phyloP scores from a whole-genome alignment of 2,329 filamentous ascomycete genomes.

The Paracoccidioides lutzii region DNA sequence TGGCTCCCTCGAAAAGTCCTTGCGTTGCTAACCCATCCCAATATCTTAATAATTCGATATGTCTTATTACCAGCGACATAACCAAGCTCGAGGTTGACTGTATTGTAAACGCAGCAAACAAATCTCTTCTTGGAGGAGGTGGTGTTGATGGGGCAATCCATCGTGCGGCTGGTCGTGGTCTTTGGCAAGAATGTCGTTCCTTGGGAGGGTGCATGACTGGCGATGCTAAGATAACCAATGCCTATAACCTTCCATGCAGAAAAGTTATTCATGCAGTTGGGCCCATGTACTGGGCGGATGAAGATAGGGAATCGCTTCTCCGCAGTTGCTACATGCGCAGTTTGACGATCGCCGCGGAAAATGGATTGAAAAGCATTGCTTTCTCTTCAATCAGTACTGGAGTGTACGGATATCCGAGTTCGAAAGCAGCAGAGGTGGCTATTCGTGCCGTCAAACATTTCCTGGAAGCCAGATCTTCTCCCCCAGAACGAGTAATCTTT shows the following conservation, averaged over 20 bases:
- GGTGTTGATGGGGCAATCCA: slow-evolving; percentile 88
- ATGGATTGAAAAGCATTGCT: slow-evolving; percentile 57
- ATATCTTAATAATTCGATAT: slow-evolving; percentile 57
- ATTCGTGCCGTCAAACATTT: slow-evolving; percentile 47
- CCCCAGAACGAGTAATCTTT: slow-evolving; percentile 64
- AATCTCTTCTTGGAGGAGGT: slow-evolving; percentile 66
- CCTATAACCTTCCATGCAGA: slow-evolving; percentile 60
- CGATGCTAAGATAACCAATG: slow-evolving; percentile 67
- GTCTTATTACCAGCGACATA: slow-evolving; percentile 63
- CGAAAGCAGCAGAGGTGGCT: slow-evolving; percentile 59
- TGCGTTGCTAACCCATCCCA: slow-evolving; percentile 32
- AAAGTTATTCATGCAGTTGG: slow-evolving; percentile 87
- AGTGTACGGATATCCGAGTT: slow-evolving; percentile 73
- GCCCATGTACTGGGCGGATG: slow-evolving; percentile 51
- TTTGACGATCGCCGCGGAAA: slow-evolving; percentile 57
- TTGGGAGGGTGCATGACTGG: slow-evolving; percentile 66
- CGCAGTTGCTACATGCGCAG: slow-evolving; percentile 57
- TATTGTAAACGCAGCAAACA: slow-evolving; percentile 90
- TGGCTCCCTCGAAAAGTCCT: slow-evolving; percentile 25
- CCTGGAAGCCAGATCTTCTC: slow-evolving; percentile 31
- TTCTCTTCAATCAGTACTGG: slow-evolving; percentile 82
- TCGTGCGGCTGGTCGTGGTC: slow-evolving; percentile 56
- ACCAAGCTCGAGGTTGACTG: slow-evolving; percentile 64
- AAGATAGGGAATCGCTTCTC: slow-evolving; percentile 30
- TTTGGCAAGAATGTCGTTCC: slow-evolving; percentile 57